phyloP scores from a whole-genome alignment of 169 alveolate species.

The Besnoitia besnoiti region DNA sequence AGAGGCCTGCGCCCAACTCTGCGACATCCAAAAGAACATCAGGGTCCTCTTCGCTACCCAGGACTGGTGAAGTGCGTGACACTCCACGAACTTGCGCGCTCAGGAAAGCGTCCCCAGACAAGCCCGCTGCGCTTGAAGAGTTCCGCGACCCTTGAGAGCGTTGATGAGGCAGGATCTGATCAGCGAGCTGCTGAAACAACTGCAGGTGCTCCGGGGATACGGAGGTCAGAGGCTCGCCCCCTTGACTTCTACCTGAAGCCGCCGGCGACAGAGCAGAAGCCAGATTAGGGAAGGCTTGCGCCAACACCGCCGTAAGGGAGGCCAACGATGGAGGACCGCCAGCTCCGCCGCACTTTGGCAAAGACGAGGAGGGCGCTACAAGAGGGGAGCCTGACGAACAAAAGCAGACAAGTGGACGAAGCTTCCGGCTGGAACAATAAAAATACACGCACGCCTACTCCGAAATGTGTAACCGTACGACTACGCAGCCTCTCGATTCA shows the following conservation, averaged over 20 bases:
- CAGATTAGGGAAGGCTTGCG: slow-evolving; percentile 11
- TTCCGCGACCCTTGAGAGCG: background rate
- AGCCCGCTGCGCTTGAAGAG: background rate
- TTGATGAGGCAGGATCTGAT: background rate
- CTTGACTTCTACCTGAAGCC: background rate
- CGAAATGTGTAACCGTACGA: no score
- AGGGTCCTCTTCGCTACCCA: background rate
- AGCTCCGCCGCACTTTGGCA: background rate
- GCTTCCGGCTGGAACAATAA: no score
- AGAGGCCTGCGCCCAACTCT: background rate
- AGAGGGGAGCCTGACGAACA: no score
- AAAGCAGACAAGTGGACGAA: no score
- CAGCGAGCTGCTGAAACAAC: background rate
- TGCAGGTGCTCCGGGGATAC: slow-evolving; percentile 1
- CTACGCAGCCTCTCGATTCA: no score
- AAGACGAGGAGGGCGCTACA: background rate
- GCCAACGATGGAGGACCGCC: background rate
- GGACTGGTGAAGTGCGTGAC: background rate
- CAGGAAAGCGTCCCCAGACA: background rate
- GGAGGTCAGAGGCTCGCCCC: background rate
- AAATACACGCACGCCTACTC: no score
- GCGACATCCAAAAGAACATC: background rate
- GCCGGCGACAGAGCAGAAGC: background rate
- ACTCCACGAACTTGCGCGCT: background rate
- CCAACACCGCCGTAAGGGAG: background rate